These are phyloP conservation scores for Schwanniomyces pseudopolymorphus DNA, from an alignment of 805 yeast species.

Conservation along the genomic window DNA sequence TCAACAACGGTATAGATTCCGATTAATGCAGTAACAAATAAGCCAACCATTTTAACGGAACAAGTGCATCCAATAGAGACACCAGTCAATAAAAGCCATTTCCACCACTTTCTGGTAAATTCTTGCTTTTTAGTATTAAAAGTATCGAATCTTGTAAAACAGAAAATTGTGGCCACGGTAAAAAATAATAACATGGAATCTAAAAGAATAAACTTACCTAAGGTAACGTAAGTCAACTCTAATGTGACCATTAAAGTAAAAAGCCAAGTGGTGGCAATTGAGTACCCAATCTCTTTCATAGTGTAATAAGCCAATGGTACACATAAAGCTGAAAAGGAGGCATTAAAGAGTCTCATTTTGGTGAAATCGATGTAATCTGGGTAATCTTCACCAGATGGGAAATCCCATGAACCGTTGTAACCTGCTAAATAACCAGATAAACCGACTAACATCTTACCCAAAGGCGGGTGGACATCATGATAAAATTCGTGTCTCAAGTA, in stretches of 20 bases:
- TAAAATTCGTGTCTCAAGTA: slow-evolving; percentile 77
- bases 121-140: slow-evolving; percentile 42
- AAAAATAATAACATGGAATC: slow-evolving; percentile 78
- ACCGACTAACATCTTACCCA: slow-evolving; percentile 80
- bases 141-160: slow-evolving; percentile 71
- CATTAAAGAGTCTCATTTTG: slow-evolving; percentile 72
- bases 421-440: slow-evolving; percentile 79
- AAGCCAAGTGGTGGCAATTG: slow-evolving; percentile 53
- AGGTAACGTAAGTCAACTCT: slow-evolving; percentile 67
- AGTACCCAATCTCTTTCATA: slow-evolving; percentile 56
- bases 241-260: slow-evolving; percentile 62
- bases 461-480: slow-evolving; percentile 86
- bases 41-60: slow-evolving; percentile 96
- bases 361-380: slow-evolving; percentile 63
- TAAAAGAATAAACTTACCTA: slow-evolving; percentile 71
- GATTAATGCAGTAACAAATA: slow-evolving; percentile 81
- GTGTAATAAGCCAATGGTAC: slow-evolving; percentile 74
- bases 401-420: slow-evolving; percentile 75
- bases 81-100: slow-evolving; percentile 86
- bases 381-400: slow-evolving; percentile 62
- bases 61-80: slow-evolving; percentile 84
- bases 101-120: slow-evolving; percentile 87
- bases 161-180: slow-evolving; percentile 74
- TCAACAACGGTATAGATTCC: slow-evolving; percentile 90
- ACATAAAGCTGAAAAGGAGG: slow-evolving; percentile 62